These are phyloP conservation scores for Penicillium psychrofluorescens DNA, from an alignment of 495 filamentous ascomycete species.

Conservation along the genomic window DNA sequence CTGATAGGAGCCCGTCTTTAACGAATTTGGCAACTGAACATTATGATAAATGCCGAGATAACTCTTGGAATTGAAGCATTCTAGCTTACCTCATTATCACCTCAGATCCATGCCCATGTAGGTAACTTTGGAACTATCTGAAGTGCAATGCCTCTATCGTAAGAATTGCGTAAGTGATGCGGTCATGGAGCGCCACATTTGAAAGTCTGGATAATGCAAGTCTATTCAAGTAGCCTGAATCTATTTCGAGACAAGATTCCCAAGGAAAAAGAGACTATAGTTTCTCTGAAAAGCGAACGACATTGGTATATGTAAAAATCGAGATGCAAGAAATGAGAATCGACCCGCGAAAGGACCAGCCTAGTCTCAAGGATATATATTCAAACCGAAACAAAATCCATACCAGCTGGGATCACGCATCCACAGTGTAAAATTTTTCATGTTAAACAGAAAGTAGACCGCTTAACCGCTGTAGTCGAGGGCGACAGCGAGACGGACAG, in stretches of 20 bases:
- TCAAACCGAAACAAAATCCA: conserved; percentile 9
- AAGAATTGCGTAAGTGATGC: conserved; percentile 10
- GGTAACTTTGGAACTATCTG: too few species aligned
- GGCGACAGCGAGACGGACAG: conserved; percentile 21
- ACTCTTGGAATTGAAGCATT: too few species aligned
- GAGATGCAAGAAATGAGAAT: not conserved
- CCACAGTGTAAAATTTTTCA: not conserved
- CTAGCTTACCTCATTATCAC: too few species aligned
- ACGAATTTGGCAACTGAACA: conserved; percentile 2
- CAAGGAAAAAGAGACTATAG: not conserved
- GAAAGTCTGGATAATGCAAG: not conserved
- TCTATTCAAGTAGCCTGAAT: too few species aligned
- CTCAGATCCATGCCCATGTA: too few species aligned
- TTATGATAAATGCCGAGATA: not conserved
- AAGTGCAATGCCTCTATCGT: too few species aligned
- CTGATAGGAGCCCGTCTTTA: conserved; percentile 2
- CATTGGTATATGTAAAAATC: conserved; percentile 7
- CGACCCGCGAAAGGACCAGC: conserved; percentile 10
- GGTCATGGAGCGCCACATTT: conserved; percentile 8
- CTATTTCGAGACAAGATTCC: too few species aligned
- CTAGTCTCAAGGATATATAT: conserved; percentile 15
- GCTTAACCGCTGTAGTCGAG: conserved; percentile 25
- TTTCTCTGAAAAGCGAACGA: conserved; percentile 3
- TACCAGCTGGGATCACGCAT: too few species aligned
- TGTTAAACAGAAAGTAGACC: conserved; percentile 2